Evolutionary conservation across 768 basidiomycete genomes (phyloP).

Genomic region (Pisolithus orientalis): DNA sequence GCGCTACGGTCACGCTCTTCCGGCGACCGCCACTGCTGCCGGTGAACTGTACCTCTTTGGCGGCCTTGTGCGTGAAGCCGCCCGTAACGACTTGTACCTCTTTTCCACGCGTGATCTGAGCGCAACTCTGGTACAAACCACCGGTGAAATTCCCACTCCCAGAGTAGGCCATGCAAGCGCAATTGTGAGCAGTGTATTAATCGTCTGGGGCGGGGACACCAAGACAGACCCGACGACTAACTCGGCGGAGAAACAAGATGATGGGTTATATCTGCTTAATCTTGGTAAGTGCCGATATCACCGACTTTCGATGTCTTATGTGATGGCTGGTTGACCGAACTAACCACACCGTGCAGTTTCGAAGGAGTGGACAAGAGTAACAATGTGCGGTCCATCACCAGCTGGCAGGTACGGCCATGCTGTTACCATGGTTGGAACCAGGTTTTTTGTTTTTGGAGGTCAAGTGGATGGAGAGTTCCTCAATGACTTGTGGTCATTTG

Average conservation of each 20-base stretch:
- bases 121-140: slow-evolving; percentile 78
- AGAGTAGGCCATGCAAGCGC: slow-evolving; percentile 97
- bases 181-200: slow-evolving; percentile 89
- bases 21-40: slow-evolving; percentile 62
- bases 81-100: slow-evolving; percentile 91
- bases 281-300: slow-evolving; percentile 55
- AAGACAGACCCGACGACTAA: slow-evolving; percentile 64
- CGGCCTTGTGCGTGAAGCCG: slow-evolving; percentile 86
- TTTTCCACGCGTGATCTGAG: slow-evolving; percentile 76
- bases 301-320: neutral
- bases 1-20: slow-evolving; percentile 91
- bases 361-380: slow-evolving; percentile 90
- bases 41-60: slow-evolving; percentile 97
- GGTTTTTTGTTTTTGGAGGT: slow-evolving; percentile 93
- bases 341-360: slow-evolving; percentile 50
- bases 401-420: slow-evolving; percentile 94
- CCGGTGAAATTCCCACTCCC: slow-evolving; percentile 81
- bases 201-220: slow-evolving; percentile 98
- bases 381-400: slow-evolving; percentile 71
- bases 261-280: slow-evolving; percentile 90
- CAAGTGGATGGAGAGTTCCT: slow-evolving; percentile 93
- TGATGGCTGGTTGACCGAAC: neutral
- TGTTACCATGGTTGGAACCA: slow-evolving; percentile 85
- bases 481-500: slow-evolving; percentile 94
- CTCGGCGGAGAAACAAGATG: slow-evolving; percentile 76